Conservation (phyloP, 176 grass and related monocot genomes). For the Zoysia japonica region DNA sequence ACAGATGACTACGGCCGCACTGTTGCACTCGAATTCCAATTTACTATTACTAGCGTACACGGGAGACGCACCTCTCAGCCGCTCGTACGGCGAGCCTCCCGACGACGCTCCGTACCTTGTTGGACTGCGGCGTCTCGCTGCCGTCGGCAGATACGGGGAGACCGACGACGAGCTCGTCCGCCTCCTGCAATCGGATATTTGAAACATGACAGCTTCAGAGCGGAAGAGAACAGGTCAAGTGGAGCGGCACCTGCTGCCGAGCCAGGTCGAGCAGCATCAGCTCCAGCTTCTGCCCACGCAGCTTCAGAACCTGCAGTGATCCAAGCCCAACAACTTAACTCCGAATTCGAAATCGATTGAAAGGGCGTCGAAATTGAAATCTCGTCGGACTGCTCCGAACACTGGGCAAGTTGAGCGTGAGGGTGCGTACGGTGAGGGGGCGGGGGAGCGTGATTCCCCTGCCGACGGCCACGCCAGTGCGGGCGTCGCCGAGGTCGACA, state of each 20-base stretch:
- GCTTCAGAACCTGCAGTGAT: slow-evolving; percentile 61
- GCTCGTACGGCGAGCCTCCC: slow-evolving; percentile 52
- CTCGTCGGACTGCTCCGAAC: background rate
- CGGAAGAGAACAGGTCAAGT: background rate
- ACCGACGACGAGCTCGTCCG: slow-evolving; percentile 65
- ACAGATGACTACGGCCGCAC: background rate
- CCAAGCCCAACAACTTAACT: background rate
- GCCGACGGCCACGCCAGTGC: slow-evolving; percentile 70
- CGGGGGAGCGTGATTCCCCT: slow-evolving; percentile 61
- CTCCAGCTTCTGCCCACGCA: slow-evolving; percentile 70
- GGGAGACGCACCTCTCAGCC: no score
- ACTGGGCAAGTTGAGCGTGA: background rate
- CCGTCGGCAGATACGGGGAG: slow-evolving; percentile 65
- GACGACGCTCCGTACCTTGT: slow-evolving; percentile 74
- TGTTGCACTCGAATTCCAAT: background rate
- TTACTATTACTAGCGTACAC: background rate
- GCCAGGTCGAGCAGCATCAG: slow-evolving; percentile 3
- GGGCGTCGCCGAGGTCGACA: slow-evolving; percentile 62
- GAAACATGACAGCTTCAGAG: background rate
- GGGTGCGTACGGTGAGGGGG: slow-evolving; percentile 54
- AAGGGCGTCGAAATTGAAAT: background rate
- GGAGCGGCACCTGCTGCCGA: background rate
- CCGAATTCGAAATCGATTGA: background rate
- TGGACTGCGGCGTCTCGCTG: slow-evolving; percentile 71
- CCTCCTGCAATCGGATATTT: slow-evolving; percentile 33